Percentiles rank a stretch among this genome's conserved stretches.
Conservation (phyloP, 306 rosid species). For the Purshia tridentata region DNA sequence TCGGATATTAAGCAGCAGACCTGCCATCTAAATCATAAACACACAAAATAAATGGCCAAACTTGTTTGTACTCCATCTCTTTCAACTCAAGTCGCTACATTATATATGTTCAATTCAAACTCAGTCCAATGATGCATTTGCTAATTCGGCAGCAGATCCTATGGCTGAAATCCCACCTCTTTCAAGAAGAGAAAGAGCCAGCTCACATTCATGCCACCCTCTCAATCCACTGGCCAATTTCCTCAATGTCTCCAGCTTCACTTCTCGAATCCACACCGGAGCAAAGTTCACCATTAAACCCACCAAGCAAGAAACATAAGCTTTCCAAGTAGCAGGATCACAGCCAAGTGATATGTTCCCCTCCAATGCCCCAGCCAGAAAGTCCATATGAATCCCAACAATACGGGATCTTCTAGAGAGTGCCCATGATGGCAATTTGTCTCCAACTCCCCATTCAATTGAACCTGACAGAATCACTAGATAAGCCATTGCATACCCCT, state of each 20-base stretch:
- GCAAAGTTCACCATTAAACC: constrained; percentile 56
- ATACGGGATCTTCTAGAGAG: constrained; percentile 43
- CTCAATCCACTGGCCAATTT: constrained; percentile 53
- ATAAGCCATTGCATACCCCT: constrained; percentile 75
- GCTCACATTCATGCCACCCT: constrained; percentile 66
- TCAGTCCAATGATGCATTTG: constrained; percentile 28
- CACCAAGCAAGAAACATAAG: constrained; percentile 61
- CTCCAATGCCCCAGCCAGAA: constrained; percentile 64
- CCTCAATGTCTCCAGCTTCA: constrained; percentile 54
- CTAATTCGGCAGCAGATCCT: constrained; percentile 63
- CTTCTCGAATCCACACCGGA: constrained; percentile 61
- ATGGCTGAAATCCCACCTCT: constrained; percentile 67
- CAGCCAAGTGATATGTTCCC: constrained; percentile 62
- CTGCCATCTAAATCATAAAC: too few relatives aligned
- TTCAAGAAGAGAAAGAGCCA: constrained; percentile 64
- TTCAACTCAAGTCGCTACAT: neutral
- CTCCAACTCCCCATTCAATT: constrained; percentile 57
- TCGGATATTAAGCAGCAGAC: too few relatives aligned
- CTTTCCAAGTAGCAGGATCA: constrained; percentile 62
- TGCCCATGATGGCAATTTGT: constrained; percentile 41
- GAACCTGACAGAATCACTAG: constrained; percentile 55
- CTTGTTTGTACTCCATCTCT: neutral
- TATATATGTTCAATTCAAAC: constrained; percentile 12
- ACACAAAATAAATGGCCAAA: neutral
- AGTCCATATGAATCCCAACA: constrained; percentile 60